These are phyloP conservation scores for Hyaloscypha variabilis DNA, from an alignment of 495 filamentous ascomycete genomes.

Conservation along the genomic window DNA sequence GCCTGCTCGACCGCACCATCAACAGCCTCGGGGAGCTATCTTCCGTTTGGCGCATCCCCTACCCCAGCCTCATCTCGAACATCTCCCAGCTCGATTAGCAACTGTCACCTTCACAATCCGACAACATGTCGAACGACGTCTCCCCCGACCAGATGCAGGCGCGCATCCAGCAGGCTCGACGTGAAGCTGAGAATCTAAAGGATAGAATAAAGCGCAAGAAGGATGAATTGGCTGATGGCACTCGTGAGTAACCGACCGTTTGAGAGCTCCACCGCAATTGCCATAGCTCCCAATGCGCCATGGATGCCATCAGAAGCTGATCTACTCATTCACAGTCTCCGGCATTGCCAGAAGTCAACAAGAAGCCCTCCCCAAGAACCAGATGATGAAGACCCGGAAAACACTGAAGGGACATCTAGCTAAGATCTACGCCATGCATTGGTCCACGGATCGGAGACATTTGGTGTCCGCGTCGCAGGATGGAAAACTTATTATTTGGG, in stretches of 20 bases:
- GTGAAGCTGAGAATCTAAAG: constrained; percentile 97
- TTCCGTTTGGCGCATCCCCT: constrained; percentile 29
- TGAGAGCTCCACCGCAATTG: neutral
- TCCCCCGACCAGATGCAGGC: constrained; percentile 64
- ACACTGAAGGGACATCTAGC: constrained; percentile 96
- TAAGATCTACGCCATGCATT: constrained; percentile 99
- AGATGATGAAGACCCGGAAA: constrained; percentile 90
- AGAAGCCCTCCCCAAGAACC: constrained; percentile 85
- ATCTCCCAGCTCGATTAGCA: constrained; percentile 17
- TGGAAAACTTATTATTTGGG: constrained; percentile 99
- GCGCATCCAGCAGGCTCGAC: constrained; percentile 93
- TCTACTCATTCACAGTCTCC: constrained; percentile 66
- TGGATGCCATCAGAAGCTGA: constrained; percentile 13
- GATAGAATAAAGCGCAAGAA: constrained; percentile 99
- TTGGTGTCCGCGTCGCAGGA: constrained; percentile 98
- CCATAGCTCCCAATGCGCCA: constrained; percentile 2
- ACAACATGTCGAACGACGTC: constrained; percentile 51
- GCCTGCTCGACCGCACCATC: neutral
- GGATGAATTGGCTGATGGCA: constrained; percentile 97
- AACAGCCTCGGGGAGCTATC: constrained; percentile 27
- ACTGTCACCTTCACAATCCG: constrained; percentile 1
- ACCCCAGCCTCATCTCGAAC: constrained; percentile 16
- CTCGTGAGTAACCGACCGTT: constrained; percentile 66
- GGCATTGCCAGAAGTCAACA: constrained; percentile 87
- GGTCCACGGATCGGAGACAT: constrained; percentile 98